These are phyloP conservation scores for Epichloe baconii DNA, from an alignment of 2,329 filamentous ascomycete genomes.

Conservation along the genomic window DNA sequence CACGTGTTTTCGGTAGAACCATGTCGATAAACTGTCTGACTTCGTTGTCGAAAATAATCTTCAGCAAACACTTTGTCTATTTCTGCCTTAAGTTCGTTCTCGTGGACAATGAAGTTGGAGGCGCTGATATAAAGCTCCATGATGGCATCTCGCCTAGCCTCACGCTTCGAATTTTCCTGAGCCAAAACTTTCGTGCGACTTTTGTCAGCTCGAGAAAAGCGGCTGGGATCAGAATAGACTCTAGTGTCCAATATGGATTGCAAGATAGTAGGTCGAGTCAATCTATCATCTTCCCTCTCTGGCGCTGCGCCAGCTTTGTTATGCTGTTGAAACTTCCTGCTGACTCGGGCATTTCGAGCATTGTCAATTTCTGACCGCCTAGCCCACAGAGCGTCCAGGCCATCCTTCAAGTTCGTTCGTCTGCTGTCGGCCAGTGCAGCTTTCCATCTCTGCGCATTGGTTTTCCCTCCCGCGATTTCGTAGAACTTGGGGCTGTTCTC, in stretches of 20 bases:
- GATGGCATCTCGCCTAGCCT: constrained; percentile 54
- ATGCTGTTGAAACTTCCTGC: constrained; percentile 33
- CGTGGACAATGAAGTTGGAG: constrained; percentile 71
- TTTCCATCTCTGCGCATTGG: constrained; percentile 46
- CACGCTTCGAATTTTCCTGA: constrained; percentile 32
- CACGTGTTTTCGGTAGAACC: constrained; percentile 36
- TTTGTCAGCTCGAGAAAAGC: constrained; percentile 39
- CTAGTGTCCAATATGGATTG: constrained; percentile 33
- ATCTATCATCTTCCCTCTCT: constrained; percentile 60
- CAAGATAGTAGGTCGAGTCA: constrained; percentile 58
- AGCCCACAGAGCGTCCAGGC: constrained; percentile 54
- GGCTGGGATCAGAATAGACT: constrained; percentile 47
- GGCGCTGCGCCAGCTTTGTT: constrained; percentile 43
- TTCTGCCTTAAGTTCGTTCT: constrained; percentile 58
- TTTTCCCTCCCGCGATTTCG: constrained; percentile 23
- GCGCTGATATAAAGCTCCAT: constrained; percentile 87
- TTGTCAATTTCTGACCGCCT: constrained; percentile 42
- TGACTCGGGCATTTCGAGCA: constrained; percentile 24
- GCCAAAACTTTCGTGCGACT: constrained; percentile 31
- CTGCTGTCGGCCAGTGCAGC: constrained; percentile 58
- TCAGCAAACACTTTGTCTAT: constrained; percentile 68
- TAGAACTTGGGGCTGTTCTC: constrained; percentile 43
- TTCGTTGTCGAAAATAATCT: constrained; percentile 34
- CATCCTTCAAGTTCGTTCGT: constrained; percentile 57
- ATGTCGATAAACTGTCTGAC: constrained; percentile 14